Evolutionary conservation across 2,329 filamentous ascomycete species (phyloP).

Genomic region (Whalleya microplaca): DNA sequence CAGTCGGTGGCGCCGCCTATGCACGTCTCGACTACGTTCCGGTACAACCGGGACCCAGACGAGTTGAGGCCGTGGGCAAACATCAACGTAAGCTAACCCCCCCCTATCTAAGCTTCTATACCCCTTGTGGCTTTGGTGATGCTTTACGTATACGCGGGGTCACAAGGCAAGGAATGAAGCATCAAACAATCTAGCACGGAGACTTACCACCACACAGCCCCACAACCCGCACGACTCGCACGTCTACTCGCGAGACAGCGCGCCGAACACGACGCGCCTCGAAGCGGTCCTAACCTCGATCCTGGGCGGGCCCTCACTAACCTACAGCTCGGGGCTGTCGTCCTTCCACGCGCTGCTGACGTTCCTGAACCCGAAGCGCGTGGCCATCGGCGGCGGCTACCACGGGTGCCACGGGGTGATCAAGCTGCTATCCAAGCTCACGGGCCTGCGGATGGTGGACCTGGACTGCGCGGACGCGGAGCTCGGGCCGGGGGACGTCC

Average conservation of each 20-base stretch:
- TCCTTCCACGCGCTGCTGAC: conserved; percentile 88
- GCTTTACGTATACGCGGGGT: background rate
- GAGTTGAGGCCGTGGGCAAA: conserved; percentile 59
- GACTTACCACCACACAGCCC: conserved; percentile 42
- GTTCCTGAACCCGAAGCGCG: conserved; percentile 78
- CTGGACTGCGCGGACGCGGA: conserved; percentile 69
- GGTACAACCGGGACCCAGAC: conserved; percentile 74
- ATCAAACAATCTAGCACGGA: background rate
- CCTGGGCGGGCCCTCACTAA: conserved; percentile 70
- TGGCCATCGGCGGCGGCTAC: conserved; percentile 85
- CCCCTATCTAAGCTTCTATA: conserved; percentile 9
- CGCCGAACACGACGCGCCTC: conserved; percentile 81
- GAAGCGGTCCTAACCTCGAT: conserved; percentile 80
- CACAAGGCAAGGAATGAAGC: background rate
- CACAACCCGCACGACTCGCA: conserved; percentile 62
- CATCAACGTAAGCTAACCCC: conserved; percentile 54
- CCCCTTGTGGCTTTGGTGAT: background rate
- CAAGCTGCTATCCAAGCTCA: conserved; percentile 72
- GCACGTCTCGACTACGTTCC: conserved; percentile 90
- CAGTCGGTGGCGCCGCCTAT: conserved; percentile 85
- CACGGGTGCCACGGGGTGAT: conserved; percentile 93
- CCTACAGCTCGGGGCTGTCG: conserved; percentile 83
- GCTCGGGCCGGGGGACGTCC: conserved; percentile 76
- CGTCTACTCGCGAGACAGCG: conserved; percentile 81
- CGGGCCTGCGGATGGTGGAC: conserved; percentile 71